These are phyloP conservation scores for Salix brachista DNA, from an alignment of 345 rosid genomes.

Conservation along the genomic window DNA sequence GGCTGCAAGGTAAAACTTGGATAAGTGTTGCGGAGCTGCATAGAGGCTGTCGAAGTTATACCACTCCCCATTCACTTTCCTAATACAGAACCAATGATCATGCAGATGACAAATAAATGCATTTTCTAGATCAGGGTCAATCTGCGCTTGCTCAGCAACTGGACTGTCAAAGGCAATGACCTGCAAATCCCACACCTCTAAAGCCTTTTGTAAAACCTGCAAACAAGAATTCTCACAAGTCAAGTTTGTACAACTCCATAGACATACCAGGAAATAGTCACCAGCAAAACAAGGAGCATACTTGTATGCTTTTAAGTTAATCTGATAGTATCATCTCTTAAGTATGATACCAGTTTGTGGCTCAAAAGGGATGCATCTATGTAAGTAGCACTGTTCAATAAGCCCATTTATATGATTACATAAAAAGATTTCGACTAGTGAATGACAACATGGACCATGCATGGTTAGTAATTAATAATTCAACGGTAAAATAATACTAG, in stretches of 20 bases:
- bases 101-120: slow-evolving; percentile 94
- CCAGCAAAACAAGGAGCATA: not conserved
- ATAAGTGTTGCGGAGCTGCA: slow-evolving; percentile 83
- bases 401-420: not conserved
- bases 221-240: slow-evolving; percentile 9
- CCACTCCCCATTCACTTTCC: slow-evolving; percentile 88
- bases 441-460: not conserved
- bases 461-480: not conserved
- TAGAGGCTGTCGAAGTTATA: slow-evolving; percentile 91
- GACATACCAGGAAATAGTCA: slow-evolving; percentile 11
- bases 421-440: not conserved
- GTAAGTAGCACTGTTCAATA: too few relatives aligned
- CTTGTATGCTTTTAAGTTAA: not conserved
- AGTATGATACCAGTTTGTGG: not conserved
- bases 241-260: not conserved
- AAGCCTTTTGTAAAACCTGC: slow-evolving; percentile 90
- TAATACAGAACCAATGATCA: slow-evolving; percentile 92
- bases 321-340: not conserved
- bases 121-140: slow-evolving; percentile 77
- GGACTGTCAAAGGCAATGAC: slow-evolving; percentile 90
- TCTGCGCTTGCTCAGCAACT: slow-evolving; percentile 83
- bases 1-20: slow-evolving; percentile 86
- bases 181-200: slow-evolving; percentile 87
- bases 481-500: not conserved
- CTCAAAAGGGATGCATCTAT: not conserved